Evolutionary conservation across 257 asterid genomes (phyloP).

Genomic region (Fraxinus pennsylvanica): DNA sequence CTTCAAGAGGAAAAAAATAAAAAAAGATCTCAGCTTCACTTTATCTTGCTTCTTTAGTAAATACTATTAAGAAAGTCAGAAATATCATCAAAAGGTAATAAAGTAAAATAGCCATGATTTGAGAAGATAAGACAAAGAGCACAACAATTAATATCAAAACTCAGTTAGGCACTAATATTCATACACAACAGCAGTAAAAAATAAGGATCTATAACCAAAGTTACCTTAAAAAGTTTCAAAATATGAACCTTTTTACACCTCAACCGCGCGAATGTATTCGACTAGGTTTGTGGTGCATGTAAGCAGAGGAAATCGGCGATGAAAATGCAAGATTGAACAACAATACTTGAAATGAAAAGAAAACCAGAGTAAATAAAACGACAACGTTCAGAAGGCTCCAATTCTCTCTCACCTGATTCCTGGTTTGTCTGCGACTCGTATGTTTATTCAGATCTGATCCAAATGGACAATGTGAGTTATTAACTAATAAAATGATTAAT

Average conservation of each 20-base stretch:
- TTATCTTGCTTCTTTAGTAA: neutral
- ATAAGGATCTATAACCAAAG: neutral
- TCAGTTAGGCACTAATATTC: neutral
- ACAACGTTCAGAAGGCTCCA: neutral
- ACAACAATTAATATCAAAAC: neutral
- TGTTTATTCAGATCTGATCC: constrained; percentile 8
- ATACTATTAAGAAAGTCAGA: constrained; percentile 5
- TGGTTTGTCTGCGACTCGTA: neutral
- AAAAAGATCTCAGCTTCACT: neutral
- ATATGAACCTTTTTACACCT: constrained; percentile 1
- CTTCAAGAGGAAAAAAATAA: neutral
- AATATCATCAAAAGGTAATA: constrained; percentile 10
- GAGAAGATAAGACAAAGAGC: neutral
- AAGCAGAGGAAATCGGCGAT: constrained; percentile 5
- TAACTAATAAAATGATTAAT: neutral
- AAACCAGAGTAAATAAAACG: constrained; percentile 11
- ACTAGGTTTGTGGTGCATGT: constrained; percentile 3
- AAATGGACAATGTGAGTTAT: neutral
- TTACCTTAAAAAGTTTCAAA: neutral
- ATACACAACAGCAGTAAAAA: neutral
- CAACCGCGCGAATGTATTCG: neutral
- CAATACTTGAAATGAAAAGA: neutral
- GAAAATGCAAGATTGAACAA: constrained; percentile 18
- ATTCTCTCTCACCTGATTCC: neutral
- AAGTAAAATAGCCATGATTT: neutral